These are phyloP conservation scores for Arthrobotrys sinensis DNA, from an alignment of 2,329 filamentous ascomycete species.

Conservation along the genomic window DNA sequence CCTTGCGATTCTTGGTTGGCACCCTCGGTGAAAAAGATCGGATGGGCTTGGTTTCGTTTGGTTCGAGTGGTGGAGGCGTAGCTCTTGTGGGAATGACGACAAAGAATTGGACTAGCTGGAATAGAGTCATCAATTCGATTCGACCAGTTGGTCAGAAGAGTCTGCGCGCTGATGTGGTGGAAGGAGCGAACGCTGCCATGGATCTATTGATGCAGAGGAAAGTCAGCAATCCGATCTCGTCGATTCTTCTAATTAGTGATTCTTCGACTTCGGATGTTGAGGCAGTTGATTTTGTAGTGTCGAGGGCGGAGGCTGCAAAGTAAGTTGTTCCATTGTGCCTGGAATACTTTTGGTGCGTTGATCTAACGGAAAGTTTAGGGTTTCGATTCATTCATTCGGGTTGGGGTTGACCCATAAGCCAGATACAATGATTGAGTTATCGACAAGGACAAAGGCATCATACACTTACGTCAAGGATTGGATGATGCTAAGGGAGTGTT, in stretches of 20 bases:
- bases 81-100: slow-evolving; percentile 98
- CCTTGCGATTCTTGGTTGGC: slow-evolving; percentile 90
- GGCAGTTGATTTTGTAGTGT: slow-evolving; percentile 97
- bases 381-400: slow-evolving; percentile 96
- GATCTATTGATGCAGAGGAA: slow-evolving; percentile 98
- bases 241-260: slow-evolving; percentile 96
- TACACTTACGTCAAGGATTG: slow-evolving; percentile 99
- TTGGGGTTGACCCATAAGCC: slow-evolving; percentile 97
- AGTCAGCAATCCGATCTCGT: slow-evolving; percentile 93
- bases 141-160: slow-evolving; percentile 97
- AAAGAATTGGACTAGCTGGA: slow-evolving; percentile 93
- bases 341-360: neutral
- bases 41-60: slow-evolving; percentile 97
- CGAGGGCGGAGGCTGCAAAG: slow-evolving; percentile 96
- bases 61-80: slow-evolving; percentile 91
- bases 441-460: slow-evolving; percentile 92
- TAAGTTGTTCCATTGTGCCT: slow-evolving; percentile 69
- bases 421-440: slow-evolving; percentile 98
- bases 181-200: slow-evolving; percentile 98
- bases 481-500: slow-evolving; percentile 99
- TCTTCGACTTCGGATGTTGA: slow-evolving; percentile 94
- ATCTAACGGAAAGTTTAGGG: slow-evolving; percentile 71
- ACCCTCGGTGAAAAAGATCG: slow-evolving; percentile 92
- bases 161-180: slow-evolving; percentile 93
- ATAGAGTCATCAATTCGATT: slow-evolving; percentile 86